Evolutionary conservation across 2,329 filamentous ascomycete species (phyloP), one percentile per base, ranked within the genome.

Genomic region (Lecanicillium sp.): DNA sequence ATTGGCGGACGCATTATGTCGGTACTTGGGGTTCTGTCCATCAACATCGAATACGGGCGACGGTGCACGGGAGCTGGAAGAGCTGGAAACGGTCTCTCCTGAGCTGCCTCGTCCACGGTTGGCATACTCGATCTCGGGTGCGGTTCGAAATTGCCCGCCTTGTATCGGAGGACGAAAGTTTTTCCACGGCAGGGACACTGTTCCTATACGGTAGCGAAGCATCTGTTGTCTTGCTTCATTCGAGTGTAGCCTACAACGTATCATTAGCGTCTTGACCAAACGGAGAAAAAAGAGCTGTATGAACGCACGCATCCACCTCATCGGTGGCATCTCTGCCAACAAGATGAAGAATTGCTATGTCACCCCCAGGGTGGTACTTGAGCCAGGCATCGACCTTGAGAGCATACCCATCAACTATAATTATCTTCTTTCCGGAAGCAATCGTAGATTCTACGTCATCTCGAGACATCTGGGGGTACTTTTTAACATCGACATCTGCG

Each of bases 151-250:
- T 42, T 72, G 71, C 30, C 90, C 90, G 41, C 88, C 89, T 60
- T 96, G 90, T 37, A 96, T 90, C 1, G 92, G 90, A 4, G 92
- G 89, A 6, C 85, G 53, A 55, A 95, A 94, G 59, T 95, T 95
- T 45, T 68, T 66, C 92, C 92, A 98, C 44, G 66, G 68, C 20
- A 86, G 85, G 54, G 92, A 75, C 42, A 94, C 77, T 46, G 72
- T 75, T 32, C 92, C 92, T 52, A 96, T 87, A 46, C 85, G 79
- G 57, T 89, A 96, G 46, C 75, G 76, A 43, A 76, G 63, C 86
- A 95, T 95, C 50, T 77, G 76, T 42, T 78, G 60, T 50, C 77
- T 78, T 13, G 92, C 81, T 54, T 89, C 83, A 30, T 66, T 50
- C 1, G 90, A 95, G 60, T 98, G 92, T 22, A 95, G 69, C 29